Base-by-base conservation (phyloP, 2,329 filamentous ascomycete species). In the Orbilia javanica region DNA sequence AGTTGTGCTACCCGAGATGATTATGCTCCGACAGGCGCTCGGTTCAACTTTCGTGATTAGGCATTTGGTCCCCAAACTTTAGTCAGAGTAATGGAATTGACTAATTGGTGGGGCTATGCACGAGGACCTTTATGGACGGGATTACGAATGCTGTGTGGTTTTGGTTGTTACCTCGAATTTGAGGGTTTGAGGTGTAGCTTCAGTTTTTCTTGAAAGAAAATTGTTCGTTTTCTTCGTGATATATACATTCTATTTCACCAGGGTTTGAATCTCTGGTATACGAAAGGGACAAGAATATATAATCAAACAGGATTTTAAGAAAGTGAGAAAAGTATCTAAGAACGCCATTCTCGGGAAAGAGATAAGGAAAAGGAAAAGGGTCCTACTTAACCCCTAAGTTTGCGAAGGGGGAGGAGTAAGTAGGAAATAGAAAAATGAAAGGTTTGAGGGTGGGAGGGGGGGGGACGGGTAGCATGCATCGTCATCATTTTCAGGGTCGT, bases 171-270 rank as follows among this genome's bases (percentile, higher is more conserved):
- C 29, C 29, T 3, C 29, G 13, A 39, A 39, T 39, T 13, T 11
- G 13, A 39, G 5, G 2, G 8, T 39, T 5, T 5, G 13, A 10
- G 11, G 13, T 11, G 2, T 44, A 7, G 15, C 13, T 46, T 39
- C 8, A 44, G 11, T 6, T 7, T 44, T 44, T 44, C 46, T 50
- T 2, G 20, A 50, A 48, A 11, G 22, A 50, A 25, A 27, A 13
- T 50, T 50, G 46, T 22, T 11, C 4, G 3, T 50, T 25, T 50
- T 25, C 27, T 53, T 57, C 29, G 15, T 57, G 29, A 57, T 63
- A 63, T 63, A 63, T 63, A 42, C 39, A 46, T 44, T 20, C 34
- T 29, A 63, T 44, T 63, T 63, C 39, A 20, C 34, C 20, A 18
- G 5, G 34, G 13, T 50, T 36, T 57, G 46, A 50, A 15, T 10